Base-by-base conservation (phyloP, 176 grass and related monocot species). In the Raddia guianensis region DNA sequence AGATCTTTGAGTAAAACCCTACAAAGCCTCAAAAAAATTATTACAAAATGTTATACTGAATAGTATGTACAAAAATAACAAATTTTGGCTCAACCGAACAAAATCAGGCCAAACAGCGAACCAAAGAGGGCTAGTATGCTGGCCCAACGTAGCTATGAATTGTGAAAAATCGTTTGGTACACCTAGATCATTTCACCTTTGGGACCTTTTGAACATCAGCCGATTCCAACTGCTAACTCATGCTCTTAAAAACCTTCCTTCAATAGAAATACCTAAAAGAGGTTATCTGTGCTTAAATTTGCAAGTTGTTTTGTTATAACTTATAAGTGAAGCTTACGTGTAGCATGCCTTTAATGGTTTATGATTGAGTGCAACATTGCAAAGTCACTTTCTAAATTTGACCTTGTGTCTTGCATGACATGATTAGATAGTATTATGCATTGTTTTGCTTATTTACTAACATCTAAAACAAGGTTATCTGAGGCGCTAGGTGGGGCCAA, bases 231-330 rank as follows among this genome's bases (percentile, higher is more conserved):
- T 79, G 70, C 8, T 40, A 56, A 48, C 11, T 27, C 65, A 0
- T 46, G 47, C 16, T 62, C 12, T 61, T 79, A 74, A 78, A 18
- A 55, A 15, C 66, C 15, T 15, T 42, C 7, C 9, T 45, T 84
- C 7, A 18, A 40, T 79, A 3, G 16, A 65, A 80, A 45, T 74
- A 63, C 70, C 65, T 35, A 70, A 70, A 76, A 61, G 44, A 55
- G 47, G 52, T 40, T 37, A 35, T 76, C 3, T 21, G 15, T 40
- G 43, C 9, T 66, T 70, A n/a, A 7, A 44, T 68, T 81, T 50
- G 37, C 3, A 18, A 43, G 3, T 33, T 63, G 33, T 51, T 61
- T 61, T 72, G 2, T 49, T 55, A 20, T 20, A 50, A 35, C 1
- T 49, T 55, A 20, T 20, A 50, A 35, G 9, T 6, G 52, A 56